Evolutionary conservation across 2,329 filamentous ascomycete genomes (phyloP).

Genomic region (Colletotrichum theobromicola): DNA sequence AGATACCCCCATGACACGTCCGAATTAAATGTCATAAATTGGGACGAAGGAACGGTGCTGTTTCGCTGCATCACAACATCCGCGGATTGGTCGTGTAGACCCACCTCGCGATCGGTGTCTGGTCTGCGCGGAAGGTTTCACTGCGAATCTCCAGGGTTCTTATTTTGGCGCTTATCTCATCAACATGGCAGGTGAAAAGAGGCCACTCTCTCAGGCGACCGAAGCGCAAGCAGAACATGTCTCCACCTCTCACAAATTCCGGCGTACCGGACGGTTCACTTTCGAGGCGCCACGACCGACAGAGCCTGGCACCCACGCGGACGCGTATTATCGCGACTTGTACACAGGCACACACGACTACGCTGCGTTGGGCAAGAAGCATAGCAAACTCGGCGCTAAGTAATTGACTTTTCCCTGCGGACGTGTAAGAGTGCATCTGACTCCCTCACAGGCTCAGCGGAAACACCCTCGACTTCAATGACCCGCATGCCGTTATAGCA

Average conservation of each 20-base stretch:
- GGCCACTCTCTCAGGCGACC: neutral
- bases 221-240: neutral
- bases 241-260: neutral
- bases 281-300: neutral
- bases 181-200: neutral
- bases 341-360: conserved; percentile 50
- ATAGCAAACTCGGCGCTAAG: conserved; percentile 48
- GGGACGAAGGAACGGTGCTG: neutral
- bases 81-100: neutral
- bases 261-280: neutral
- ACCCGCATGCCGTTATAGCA: conserved; percentile 78
- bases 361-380: conserved; percentile 42
- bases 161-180: no score
- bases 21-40: neutral
- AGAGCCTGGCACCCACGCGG: conserved; percentile 11
- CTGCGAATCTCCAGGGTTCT: no score
- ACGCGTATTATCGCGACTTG: conserved; percentile 33
- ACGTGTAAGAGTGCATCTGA: neutral
- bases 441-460: conserved; percentile 35
- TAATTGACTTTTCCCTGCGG: conserved; percentile 26
- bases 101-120: no score
- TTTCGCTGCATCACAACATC: neutral
- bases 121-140: no score
- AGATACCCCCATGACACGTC: neutral
- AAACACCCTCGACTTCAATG: conserved; percentile 76